phyloP scores from a whole-genome alignment of 164 flowering plant species.

The Litsea cubeba region DNA sequence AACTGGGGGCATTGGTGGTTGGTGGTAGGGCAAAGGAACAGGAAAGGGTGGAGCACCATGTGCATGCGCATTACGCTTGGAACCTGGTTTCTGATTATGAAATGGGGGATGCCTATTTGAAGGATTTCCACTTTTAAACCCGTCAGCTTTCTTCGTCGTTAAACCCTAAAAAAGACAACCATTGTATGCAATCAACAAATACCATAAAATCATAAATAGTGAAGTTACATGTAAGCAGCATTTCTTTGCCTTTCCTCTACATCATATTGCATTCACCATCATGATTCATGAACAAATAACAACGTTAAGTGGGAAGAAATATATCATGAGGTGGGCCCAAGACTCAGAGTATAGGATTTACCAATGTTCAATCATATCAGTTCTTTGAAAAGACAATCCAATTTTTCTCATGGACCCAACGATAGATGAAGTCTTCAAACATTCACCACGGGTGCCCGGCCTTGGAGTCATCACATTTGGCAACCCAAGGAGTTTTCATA shows the following conservation, averaged over 20 bases:
- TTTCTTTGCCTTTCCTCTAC: neutral
- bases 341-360: neutral
- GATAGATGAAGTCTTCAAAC: no score
- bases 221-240: neutral
- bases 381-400: neutral
- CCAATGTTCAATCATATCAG: neutral
- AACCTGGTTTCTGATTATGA: conserved; percentile 55
- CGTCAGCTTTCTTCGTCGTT: conserved; percentile 37
- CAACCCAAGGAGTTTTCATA: no score
- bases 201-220: neutral
- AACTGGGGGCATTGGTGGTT: conserved; percentile 43
- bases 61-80: conserved; percentile 46
- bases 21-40: conserved; percentile 47
- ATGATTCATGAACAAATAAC: no score
- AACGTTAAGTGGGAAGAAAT: neutral
- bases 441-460: no score
- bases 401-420: neutral
- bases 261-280: neutral
- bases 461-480: no score
- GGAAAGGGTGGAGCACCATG: conserved; percentile 52
- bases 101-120: conserved; percentile 37
- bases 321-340: no score
- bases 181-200: neutral
- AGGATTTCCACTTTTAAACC: conserved; percentile 31
- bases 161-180: conserved; percentile 39